Base-by-base conservation (phyloP, 2,329 filamentous ascomycete genomes). In the Huntiella savannae region DNA sequence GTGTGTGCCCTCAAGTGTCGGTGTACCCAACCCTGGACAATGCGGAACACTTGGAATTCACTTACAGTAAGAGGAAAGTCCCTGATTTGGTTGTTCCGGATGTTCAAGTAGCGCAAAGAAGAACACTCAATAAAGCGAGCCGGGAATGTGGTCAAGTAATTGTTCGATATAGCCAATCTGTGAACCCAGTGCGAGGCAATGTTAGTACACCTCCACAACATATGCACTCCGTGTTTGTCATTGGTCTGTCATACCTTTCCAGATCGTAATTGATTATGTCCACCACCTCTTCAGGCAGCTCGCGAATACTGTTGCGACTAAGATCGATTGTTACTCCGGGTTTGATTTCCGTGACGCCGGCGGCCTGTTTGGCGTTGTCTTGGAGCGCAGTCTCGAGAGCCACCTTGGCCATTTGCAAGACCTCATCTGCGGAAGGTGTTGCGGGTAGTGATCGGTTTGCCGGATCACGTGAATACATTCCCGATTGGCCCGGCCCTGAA, bases 151-250 rank as follows among this genome's bases (percentile, higher is more conserved):
- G 74, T 69, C 49, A 86, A 67, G 53, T 75, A 76, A 59, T 87
- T 87, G 62, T 87, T 82, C n/a, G 82, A 85, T 52, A 88, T 66
- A 43, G 82, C 82, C 45, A 88, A 72, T 54, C 82, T 86, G 56
- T 19, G 16, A 10, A 33, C 32, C 32, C 34, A 16, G 33, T 33
- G 15, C 13, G 15, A 22, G 35, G 17, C n/a, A 37, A 36, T 37
- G 17, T 39, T 35, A 38, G 33, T 37, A 16, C 15, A 16, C 15
- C 11, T 16, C 35, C 47, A 52, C 47, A 52, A 47, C 40, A 12
- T 10, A 40, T n/a, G 37, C 45, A 34, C 17, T 39, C 33, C 28
- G 7, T 16, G 37, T 33, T 32, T 33, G 36, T 43, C 33, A 28
- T 7, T 10, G 35, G 19, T 33, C 39, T 34, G 43, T 40, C 66